These are phyloP conservation scores for Strobilomyces dryophilus DNA, from an alignment of 768 basidiomycete genomes.

Conservation along the genomic window DNA sequence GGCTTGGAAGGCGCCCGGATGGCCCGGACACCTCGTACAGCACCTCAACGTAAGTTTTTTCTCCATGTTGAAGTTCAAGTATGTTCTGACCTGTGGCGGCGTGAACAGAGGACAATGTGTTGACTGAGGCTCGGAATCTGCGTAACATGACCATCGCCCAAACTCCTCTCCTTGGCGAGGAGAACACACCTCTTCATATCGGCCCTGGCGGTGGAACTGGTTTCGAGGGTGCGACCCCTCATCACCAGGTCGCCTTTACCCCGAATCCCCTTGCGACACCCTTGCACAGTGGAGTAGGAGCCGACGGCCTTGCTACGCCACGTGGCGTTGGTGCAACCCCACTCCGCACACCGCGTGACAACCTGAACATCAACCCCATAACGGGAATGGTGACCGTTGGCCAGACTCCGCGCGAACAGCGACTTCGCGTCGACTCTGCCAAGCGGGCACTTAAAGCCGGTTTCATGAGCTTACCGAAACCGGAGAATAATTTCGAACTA, in stretches of 20 bases:
- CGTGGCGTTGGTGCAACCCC: conserved; percentile 66
- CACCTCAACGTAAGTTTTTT: conserved; percentile 75
- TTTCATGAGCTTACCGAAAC: conserved; percentile 81
- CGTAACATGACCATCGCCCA: conserved; percentile 91
- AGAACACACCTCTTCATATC: conserved; percentile 90
- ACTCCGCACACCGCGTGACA: conserved; percentile 93
- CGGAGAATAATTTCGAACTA: conserved; percentile 97
- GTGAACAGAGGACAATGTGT: conserved; percentile 82
- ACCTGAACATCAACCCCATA: conserved; percentile 78
- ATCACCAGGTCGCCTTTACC: conserved; percentile 83
- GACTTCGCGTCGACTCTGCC: conserved; percentile 53
- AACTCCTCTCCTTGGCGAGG: conserved; percentile 93
- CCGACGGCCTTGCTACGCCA: conserved; percentile 51
- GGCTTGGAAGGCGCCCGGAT: conserved; percentile 82
- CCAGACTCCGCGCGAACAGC: conserved; percentile 75
- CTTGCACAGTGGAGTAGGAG: conserved; percentile 44
- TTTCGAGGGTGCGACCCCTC: conserved; percentile 94
- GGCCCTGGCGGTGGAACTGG: conserved; percentile 79
- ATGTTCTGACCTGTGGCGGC: conserved; percentile 7
- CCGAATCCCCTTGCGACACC: conserved; percentile 96
- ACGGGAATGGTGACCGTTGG: conserved; percentile 53
- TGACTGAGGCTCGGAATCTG: conserved; percentile 93
- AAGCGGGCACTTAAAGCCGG: conserved; percentile 77
- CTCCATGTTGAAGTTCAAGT: background rate
- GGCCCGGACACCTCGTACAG: conserved; percentile 93